phyloP scores from a whole-genome alignment of 1,139 yeast species.

The Kluyveromyces sp. region DNA sequence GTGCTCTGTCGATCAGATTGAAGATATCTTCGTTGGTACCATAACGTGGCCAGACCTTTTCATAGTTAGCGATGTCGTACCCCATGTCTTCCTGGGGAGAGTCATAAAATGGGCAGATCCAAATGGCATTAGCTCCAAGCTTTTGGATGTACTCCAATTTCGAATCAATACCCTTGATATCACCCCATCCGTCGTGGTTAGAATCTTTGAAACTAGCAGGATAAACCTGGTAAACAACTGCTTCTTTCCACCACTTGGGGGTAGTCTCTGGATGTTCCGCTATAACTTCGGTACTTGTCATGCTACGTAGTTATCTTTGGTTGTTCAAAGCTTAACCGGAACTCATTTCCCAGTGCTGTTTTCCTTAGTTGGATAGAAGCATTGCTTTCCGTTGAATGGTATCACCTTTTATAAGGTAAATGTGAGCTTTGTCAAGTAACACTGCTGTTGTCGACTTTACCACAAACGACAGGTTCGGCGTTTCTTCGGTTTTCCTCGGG shows the following conservation, averaged over 20 bases:
- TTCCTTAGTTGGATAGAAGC: too few species aligned
- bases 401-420: too few species aligned
- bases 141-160: conserved; percentile 46
- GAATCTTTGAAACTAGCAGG: conserved; percentile 54
- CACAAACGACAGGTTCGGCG: too few species aligned
- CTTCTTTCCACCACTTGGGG: conserved; percentile 50
- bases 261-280: conserved; percentile 14
- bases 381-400: too few species aligned
- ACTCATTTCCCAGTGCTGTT: too few species aligned
- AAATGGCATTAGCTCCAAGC: conserved; percentile 47
- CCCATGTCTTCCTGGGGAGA: conserved; percentile 62
- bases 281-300: background rate
- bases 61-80: conserved; percentile 51
- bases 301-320: too few species aligned
- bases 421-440: too few species aligned
- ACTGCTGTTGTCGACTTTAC: too few species aligned
- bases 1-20: conserved; percentile 41
- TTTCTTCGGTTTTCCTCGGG: too few species aligned
- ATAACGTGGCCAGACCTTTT: conserved; percentile 44
- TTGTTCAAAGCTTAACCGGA: too few species aligned
- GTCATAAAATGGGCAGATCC: conserved; percentile 55
- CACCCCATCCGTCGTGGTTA: conserved; percentile 53
- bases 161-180: conserved; percentile 46
- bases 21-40: conserved; percentile 51
- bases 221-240: conserved; percentile 50